Percentiles rank a stretch among this genome's conserved stretches.
These are phyloP conservation scores for Backusella westeae DNA, from an alignment of 192 early-diverging fungal species.

Conservation along the genomic window DNA sequence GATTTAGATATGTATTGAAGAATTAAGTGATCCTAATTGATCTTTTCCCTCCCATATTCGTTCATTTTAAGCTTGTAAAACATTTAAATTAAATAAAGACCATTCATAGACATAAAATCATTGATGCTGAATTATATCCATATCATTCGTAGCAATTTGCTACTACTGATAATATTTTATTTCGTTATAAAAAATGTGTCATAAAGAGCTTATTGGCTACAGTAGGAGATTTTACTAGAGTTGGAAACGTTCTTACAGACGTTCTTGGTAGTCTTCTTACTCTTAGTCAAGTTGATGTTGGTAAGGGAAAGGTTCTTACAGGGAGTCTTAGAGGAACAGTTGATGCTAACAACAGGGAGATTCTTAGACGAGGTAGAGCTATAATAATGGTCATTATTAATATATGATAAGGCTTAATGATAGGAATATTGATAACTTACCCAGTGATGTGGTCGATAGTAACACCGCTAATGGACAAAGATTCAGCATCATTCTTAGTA, in stretches of 20 bases:
- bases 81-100: no score
- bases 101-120: no score
- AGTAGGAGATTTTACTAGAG: conserved; percentile 17
- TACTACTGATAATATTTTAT: no score
- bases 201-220: not conserved
- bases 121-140: no score
- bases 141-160: no score
- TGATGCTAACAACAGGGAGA: conserved; percentile 9
- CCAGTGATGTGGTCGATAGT: conserved; percentile 40
- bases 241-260: conserved; percentile 16
- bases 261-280: conserved; percentile 19
- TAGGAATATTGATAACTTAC: not conserved
- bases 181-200: no score
- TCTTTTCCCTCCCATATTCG: no score
- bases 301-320: conserved; percentile 8
- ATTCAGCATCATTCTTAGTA: conserved; percentile 27
- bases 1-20: no score
- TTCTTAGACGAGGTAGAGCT: conserved; percentile 6
- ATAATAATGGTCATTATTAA: not conserved
- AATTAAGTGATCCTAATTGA: conserved; percentile 17
- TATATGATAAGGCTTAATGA: not conserved
- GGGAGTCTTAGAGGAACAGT: conserved; percentile 17
- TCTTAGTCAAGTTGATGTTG: conserved; percentile 15
- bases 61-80: no score
- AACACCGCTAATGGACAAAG: conserved; percentile 39